Conservation (phyloP, 495 filamentous ascomycete genomes). For the Choiromyces venosus region DNA sequence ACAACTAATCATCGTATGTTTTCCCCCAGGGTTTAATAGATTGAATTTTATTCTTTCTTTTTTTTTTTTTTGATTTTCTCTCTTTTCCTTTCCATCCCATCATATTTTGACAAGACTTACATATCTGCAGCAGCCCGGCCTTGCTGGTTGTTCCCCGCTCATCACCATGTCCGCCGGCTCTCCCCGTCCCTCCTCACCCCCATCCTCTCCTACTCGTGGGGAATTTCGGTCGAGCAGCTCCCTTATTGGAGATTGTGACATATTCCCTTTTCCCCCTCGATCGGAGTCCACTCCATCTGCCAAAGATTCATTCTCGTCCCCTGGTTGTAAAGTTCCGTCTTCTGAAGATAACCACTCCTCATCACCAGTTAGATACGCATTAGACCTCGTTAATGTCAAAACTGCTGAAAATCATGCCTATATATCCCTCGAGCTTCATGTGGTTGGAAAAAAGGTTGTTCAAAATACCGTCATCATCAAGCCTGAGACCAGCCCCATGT, state of each 20-base stretch:
- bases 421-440: background rate
- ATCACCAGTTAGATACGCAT: background rate
- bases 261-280: background rate
- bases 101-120: background rate
- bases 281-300: background rate
- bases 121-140: background rate
- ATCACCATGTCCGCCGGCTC: background rate
- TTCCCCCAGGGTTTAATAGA: background rate
- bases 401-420: background rate
- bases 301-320: background rate
- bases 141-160: background rate
- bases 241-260: background rate
- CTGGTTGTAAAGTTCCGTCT: background rate
- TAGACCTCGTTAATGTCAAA: background rate
- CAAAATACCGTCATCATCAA: slow-evolving; percentile 22
- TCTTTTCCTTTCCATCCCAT: background rate
- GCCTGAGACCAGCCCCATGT: slow-evolving; percentile 9
- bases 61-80: background rate
- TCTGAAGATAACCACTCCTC: background rate
- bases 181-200: background rate
- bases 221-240: background rate
- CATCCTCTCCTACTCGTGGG: background rate
- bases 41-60: background rate
- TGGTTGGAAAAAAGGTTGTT: background rate
- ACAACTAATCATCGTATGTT: background rate